phyloP scores from a whole-genome alignment of 2,329 filamentous ascomycete genomes.

The Bretziella fagacearum region DNA sequence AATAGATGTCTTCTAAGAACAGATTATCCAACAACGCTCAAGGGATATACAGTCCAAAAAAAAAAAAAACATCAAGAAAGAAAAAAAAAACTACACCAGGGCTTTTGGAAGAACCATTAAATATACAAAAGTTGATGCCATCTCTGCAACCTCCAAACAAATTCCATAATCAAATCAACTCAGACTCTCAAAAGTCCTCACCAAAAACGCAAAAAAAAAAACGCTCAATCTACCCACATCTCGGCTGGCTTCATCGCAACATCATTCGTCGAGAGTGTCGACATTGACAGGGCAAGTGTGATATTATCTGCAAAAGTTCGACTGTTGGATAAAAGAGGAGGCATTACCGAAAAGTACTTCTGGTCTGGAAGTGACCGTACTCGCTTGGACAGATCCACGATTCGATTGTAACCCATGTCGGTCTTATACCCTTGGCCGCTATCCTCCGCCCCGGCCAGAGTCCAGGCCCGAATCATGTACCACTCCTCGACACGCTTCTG shows the following conservation, averaged over 20 bases:
- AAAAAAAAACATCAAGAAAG: not conserved
- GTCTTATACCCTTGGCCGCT: constrained; percentile 5
- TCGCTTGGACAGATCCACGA: constrained; percentile 9
- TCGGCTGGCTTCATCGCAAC: not conserved
- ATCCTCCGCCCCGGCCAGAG: constrained; percentile 9
- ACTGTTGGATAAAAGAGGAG: not conserved
- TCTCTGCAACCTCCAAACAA: too few species aligned
- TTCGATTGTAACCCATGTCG: constrained; percentile 12
- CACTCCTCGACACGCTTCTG: constrained; percentile 5
- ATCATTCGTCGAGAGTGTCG: not conserved
- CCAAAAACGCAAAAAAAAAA: not conserved
- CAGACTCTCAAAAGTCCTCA: too few species aligned
- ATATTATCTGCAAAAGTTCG: constrained; percentile 12
- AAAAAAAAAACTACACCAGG: not conserved
- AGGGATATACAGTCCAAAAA: not conserved
- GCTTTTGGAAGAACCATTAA: too few species aligned
- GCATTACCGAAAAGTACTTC: constrained; percentile 10
- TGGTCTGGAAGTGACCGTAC: constrained; percentile 11
- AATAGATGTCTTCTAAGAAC: too few species aligned
- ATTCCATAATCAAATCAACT: too few species aligned
- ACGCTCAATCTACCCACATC: not conserved
- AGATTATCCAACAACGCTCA: not conserved
- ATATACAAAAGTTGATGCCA: too few species aligned
- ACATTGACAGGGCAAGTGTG: constrained; percentile 8
- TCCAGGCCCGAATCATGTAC: constrained; percentile 12